Percentiles rank a stretch among this genome's conserved stretches.
Conservation (phyloP, 257 asterid species). For the Solanum lycopersicoides region DNA sequence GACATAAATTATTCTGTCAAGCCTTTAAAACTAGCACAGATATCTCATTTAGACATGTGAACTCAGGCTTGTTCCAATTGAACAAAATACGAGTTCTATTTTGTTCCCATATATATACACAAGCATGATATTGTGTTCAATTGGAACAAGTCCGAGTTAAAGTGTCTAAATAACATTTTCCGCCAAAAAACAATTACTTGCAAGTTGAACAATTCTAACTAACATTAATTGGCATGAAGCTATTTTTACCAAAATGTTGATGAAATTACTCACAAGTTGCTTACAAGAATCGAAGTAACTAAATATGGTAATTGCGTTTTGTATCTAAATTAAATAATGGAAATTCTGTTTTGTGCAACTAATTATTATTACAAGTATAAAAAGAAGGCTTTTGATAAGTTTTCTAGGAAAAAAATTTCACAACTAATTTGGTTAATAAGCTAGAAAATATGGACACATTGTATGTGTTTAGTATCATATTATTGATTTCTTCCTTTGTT, state of each 20-base stretch:
- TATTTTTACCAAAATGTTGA: not conserved
- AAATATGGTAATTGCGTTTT: not conserved
- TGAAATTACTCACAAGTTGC: not conserved
- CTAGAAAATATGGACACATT: not conserved
- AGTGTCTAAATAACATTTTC: not conserved
- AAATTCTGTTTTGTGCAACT: not conserved
- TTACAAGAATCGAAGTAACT: not conserved
- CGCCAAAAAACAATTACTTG: not conserved
- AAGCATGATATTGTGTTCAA: too few relatives aligned
- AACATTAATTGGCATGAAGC: not conserved
- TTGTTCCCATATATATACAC: too few relatives aligned
- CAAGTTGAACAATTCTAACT: not conserved
- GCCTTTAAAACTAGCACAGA: not conserved
- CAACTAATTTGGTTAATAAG: not conserved
- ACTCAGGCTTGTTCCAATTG: not conserved
- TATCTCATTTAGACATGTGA: not conserved
- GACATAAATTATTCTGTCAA: too few relatives aligned
- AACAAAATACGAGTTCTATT: not conserved
- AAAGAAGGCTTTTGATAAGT: not conserved
- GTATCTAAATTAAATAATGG: not conserved
- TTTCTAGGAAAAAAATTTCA: not conserved
- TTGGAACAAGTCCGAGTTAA: accelerated
- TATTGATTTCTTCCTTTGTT: not conserved
- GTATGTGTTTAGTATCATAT: not conserved
- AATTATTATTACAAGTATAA: not conserved